phyloP scores from a whole-genome alignment of 2,329 filamentous ascomycete genomes.

The Talaromyces sp. region DNA sequence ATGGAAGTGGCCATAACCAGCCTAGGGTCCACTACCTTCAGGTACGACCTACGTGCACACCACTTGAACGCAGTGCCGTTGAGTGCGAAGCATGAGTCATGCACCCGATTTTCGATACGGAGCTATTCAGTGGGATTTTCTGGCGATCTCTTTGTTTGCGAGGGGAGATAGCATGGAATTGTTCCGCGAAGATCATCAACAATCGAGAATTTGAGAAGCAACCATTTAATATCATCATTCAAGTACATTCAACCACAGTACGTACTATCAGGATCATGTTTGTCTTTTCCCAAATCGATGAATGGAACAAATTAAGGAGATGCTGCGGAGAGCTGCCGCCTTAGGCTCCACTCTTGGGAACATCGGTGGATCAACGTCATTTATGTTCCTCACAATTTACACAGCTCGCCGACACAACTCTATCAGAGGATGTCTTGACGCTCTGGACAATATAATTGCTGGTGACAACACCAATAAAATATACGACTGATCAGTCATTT shows the following conservation, averaged over 20 bases:
- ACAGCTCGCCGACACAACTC: neutral
- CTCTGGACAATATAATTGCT: neutral
- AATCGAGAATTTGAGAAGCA: neutral
- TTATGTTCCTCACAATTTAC: neutral
- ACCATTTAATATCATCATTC: neutral
- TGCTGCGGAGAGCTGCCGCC: neutral
- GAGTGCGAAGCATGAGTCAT: neutral
- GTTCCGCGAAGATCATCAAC: neutral
- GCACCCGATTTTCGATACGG: neutral
- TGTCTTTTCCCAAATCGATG: neutral
- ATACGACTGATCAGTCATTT: neutral
- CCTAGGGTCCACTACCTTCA: neutral
- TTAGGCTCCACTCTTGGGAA: neutral
- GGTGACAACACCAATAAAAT: no score
- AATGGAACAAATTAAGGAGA: neutral
- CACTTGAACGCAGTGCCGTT: neutral
- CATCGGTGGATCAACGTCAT: neutral
- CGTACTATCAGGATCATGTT: neutral
- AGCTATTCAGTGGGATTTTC: neutral
- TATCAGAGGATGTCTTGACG: neutral
- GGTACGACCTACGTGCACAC: neutral
- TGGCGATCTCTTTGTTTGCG: neutral
- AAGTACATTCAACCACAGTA: neutral
- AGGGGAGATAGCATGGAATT: neutral
- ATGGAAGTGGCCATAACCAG: neutral